Base-by-base conservation (phyloP, 202 grass and related monocot species). In the Bolboschoenoplectus hybrid region DNA sequence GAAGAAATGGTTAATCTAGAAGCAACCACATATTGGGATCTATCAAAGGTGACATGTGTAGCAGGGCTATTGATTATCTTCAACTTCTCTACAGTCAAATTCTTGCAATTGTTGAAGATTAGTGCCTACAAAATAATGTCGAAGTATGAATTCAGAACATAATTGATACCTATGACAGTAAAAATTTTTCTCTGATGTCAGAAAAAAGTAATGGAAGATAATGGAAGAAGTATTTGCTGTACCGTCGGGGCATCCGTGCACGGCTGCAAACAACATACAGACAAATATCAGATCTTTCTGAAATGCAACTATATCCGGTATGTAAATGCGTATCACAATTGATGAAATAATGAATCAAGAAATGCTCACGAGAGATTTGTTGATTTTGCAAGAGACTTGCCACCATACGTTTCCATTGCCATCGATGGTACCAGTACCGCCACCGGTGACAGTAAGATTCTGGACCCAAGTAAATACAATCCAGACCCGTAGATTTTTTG, bases 341-440 rank as follows among this genome's bases (percentile, higher is more conserved):
- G 6, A 84, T 2, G 11, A 26, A 3, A 64, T 64, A 20, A 81
- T 45, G 40, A 40, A 7, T 69, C 32, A n/a, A 19, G 11, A 53
- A 65, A 40, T 47, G 13, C 86, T 86, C 73, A 93, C 92, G 12
- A 88, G 85, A 68, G 89, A 82, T 81, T 76, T n/a, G 57, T 91
- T 70, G 19, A 75, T 80, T 64, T 88, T 91, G 89, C 92, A 94
- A 53, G 87, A 91, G 14, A 84, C 75, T 52, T 88, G 50, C 92
- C 92, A 94, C 89, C 92, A 94, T 2, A 91, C 74, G 5, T 94
- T 88, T 47, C 92, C 89, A n/a, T 90, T 94, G 17, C 89, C 89
- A 70, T 94, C 46, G 16, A 94, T 63, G 4, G 63, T 82, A 80
- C 92, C 92, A 34, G 63, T 82, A 80, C 92, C 92, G 19, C 89